Evolutionary conservation across 2,329 filamentous ascomycete genomes (phyloP).

Genomic region (Zalaria obscura): DNA sequence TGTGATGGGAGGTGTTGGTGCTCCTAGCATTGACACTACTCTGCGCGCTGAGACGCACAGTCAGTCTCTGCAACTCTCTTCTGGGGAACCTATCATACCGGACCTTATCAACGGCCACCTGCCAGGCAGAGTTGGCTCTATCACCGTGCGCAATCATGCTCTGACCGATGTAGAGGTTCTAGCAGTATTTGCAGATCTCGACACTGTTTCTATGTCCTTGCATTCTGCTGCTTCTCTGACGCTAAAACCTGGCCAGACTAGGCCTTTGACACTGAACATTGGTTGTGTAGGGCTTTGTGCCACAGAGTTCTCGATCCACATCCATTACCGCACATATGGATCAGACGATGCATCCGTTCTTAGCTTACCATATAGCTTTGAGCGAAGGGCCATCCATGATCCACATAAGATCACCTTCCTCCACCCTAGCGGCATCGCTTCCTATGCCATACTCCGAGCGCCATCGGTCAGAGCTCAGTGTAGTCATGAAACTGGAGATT

Average conservation of each 20-base stretch:
- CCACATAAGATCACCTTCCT: slow-evolving; percentile 41
- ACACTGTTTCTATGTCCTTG: neutral
- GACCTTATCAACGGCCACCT: slow-evolving; percentile 36
- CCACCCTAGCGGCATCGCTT: slow-evolving; percentile 39
- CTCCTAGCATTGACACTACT: slow-evolving; percentile 29
- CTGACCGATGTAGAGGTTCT: slow-evolving; percentile 14
- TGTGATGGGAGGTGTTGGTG: slow-evolving; percentile 37
- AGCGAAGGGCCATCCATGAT: slow-evolving; percentile 17
- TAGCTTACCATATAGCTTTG: slow-evolving; percentile 6
- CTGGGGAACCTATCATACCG: slow-evolving; percentile 29
- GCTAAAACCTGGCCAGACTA: slow-evolving; percentile 22
- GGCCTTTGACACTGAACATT: slow-evolving; percentile 24
- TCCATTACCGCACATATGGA: slow-evolving; percentile 1
- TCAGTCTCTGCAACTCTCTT: slow-evolving; percentile 16
- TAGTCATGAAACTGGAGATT: slow-evolving; percentile 6
- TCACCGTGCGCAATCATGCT: slow-evolving; percentile 32
- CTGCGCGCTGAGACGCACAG: slow-evolving; percentile 19
- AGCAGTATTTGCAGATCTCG: slow-evolving; percentile 8
- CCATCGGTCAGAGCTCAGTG: slow-evolving; percentile 22
- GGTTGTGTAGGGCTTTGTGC: slow-evolving; percentile 7
- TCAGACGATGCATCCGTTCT: neutral
- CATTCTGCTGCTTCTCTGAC: too few relatives aligned
- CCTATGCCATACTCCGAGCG: slow-evolving; percentile 43
- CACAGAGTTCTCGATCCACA: neutral
- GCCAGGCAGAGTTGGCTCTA: slow-evolving; percentile 32